Evolutionary conservation across 495 filamentous ascomycete genomes (phyloP).

Genomic region (Neurospora discreta): DNA sequence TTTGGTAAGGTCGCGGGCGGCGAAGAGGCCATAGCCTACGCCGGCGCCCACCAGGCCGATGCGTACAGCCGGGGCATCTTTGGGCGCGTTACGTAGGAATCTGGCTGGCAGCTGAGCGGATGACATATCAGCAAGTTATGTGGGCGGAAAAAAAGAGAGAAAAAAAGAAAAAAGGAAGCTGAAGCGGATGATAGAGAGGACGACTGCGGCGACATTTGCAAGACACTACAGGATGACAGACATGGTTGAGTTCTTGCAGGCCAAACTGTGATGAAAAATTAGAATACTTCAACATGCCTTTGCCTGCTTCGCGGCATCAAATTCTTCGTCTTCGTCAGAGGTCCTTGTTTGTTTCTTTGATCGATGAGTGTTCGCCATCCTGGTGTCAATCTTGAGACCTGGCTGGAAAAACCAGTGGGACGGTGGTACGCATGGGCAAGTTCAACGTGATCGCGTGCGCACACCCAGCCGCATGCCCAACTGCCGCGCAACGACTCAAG

Average conservation of each 20-base stretch:
- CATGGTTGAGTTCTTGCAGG: not conserved
- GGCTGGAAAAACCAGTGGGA: not conserved
- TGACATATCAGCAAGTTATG: too few species aligned
- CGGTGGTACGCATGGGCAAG: not conserved
- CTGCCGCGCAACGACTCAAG: not conserved
- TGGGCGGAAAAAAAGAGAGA: too few species aligned
- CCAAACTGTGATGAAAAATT: not conserved
- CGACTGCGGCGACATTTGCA: not conserved
- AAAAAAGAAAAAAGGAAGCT: too few species aligned
- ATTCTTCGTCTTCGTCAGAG: conserved; percentile 1
- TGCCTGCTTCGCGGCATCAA: conserved; percentile 17
- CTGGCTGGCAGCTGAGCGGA: conserved; percentile 3
- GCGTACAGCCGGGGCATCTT: conserved; percentile 8
- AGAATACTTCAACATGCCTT: conserved; percentile 4
- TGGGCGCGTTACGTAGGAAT: conserved; percentile 6
- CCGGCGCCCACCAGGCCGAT: conserved; percentile 10
- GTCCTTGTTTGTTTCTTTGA: not conserved
- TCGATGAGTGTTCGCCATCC: conserved; percentile 7
- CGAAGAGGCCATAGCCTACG: conserved; percentile 21
- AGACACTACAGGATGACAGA: not conserved
- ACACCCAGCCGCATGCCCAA: too few species aligned
- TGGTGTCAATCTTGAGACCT: conserved; percentile 7
- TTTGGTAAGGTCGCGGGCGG: conserved; percentile 11
- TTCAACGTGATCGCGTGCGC: too few species aligned
- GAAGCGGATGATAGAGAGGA: not conserved